Evolutionary conservation across 164 flowering plant species (phyloP).

Genomic region (Saururus chinensis): DNA sequence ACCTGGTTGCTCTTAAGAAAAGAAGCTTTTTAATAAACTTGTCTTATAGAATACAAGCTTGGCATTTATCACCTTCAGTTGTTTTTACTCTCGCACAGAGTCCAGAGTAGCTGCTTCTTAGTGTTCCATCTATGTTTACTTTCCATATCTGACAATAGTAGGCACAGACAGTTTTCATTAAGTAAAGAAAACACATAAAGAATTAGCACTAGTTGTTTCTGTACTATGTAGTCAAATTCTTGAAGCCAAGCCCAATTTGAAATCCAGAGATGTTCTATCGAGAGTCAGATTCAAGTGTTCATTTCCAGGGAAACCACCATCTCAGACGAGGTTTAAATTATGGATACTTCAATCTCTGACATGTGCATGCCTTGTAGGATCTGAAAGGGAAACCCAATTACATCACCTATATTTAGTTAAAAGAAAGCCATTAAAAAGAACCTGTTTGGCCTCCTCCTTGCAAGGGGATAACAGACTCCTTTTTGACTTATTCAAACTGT

Average conservation of each 20-base stretch:
- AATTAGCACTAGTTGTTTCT: not conserved
- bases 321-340: not conserved
- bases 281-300: not conserved
- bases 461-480: conserved; percentile 49
- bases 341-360: not conserved
- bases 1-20: not conserved
- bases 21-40: not conserved
- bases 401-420: not conserved
- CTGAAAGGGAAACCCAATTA: too few relatives aligned
- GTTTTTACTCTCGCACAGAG: conserved; percentile 47
- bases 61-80: conserved; percentile 31
- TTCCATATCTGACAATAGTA: conserved; percentile 60
- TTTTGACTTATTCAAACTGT: conserved; percentile 28
- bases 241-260: not conserved
- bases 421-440: conserved; percentile 7
- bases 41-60: not conserved
- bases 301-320: not conserved
- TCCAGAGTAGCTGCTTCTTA: conserved; percentile 62
- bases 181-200: not conserved
- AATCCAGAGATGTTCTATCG: too few relatives aligned
- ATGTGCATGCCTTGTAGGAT: not conserved
- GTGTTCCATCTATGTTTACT: conserved; percentile 41
- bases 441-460: conserved; percentile 58
- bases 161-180: not conserved
- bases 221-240: not conserved